Conservation (phyloP, 1,139 yeast species). For the Suhomyces guaymorum region DNA sequence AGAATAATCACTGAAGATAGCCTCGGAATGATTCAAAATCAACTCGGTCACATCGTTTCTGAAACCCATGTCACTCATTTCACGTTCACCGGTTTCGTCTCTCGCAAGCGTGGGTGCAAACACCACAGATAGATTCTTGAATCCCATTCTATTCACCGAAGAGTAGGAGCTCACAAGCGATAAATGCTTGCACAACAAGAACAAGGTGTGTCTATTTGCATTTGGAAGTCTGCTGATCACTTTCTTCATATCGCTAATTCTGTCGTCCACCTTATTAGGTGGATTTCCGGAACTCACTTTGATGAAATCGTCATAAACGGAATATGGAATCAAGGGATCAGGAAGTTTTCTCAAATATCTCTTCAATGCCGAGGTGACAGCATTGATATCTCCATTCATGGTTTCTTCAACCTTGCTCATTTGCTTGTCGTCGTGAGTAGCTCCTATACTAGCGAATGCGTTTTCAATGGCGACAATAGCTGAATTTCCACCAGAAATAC, state of each 20-base stretch:
- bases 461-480: slow-evolving; percentile 62
- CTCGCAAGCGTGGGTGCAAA: slow-evolving; percentile 94
- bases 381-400: slow-evolving; percentile 73
- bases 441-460: slow-evolving; percentile 39
- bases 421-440: slow-evolving; percentile 38
- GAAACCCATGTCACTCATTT: slow-evolving; percentile 81
- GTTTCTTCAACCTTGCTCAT: slow-evolving; percentile 44
- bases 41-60: slow-evolving; percentile 81
- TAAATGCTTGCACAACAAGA: slow-evolving; percentile 63
- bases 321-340: slow-evolving; percentile 77
- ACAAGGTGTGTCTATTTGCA: slow-evolving; percentile 65
- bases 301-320: slow-evolving; percentile 67
- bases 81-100: slow-evolving; percentile 79
- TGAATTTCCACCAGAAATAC: slow-evolving; percentile 87
- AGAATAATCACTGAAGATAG: slow-evolving; percentile 31
- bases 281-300: slow-evolving; percentile 39
- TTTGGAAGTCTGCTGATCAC: slow-evolving; percentile 53
- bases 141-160: slow-evolving; percentile 69
- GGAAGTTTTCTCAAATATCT: slow-evolving; percentile 84
- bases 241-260: slow-evolving; percentile 30
- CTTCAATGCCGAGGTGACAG: slow-evolving; percentile 82
- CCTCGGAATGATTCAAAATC: slow-evolving; percentile 56
- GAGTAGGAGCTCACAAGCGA: slow-evolving; percentile 52
- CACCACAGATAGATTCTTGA: slow-evolving; percentile 82
- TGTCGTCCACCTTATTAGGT: slow-evolving; percentile 29